A percentile compares a stretch with the other conserved stretches of the same genome.
These are phyloP conservation scores for Lanmaoa pseudosensibilis DNA, from an alignment of 768 basidiomycete species.

Conservation along the genomic window DNA sequence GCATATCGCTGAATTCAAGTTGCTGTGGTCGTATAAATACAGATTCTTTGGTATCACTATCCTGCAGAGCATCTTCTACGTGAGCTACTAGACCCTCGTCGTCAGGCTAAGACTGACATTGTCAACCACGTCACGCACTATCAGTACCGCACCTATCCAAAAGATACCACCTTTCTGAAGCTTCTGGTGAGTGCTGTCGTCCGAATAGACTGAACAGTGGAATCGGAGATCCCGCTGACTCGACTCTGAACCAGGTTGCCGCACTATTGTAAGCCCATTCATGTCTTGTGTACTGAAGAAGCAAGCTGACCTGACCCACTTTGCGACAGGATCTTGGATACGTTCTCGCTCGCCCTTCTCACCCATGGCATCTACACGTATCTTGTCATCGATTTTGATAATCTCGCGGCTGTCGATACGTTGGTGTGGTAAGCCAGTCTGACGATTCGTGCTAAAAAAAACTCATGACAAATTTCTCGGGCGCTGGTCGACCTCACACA, in stretches of 20 bases:
- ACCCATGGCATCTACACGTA: too few species aligned
- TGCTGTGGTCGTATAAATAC: too few species aligned
- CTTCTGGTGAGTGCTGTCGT: background rate
- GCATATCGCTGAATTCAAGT: background rate
- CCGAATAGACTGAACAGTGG: background rate
- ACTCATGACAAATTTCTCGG: background rate
- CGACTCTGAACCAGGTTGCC: background rate
- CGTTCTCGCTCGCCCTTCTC: too few species aligned
- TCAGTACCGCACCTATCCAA: background rate
- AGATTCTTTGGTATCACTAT: background rate
- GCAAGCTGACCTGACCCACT: too few species aligned
- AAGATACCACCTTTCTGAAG: background rate
- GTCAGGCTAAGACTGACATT: background rate
- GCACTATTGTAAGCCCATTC: background rate
- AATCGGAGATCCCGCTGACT: background rate
- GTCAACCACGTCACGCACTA: background rate
- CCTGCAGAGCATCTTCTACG: background rate
- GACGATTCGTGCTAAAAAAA: background rate
- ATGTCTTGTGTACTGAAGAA: background rate
- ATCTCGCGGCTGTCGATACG: background rate
- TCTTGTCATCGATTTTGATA: background rate
- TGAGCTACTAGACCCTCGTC: background rate
- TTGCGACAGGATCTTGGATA: too few species aligned
- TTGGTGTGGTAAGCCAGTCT: background rate
- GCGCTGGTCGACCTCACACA: background rate